Conservation (phyloP, 306 rosid species). For the Biancaea sappan region DNA sequence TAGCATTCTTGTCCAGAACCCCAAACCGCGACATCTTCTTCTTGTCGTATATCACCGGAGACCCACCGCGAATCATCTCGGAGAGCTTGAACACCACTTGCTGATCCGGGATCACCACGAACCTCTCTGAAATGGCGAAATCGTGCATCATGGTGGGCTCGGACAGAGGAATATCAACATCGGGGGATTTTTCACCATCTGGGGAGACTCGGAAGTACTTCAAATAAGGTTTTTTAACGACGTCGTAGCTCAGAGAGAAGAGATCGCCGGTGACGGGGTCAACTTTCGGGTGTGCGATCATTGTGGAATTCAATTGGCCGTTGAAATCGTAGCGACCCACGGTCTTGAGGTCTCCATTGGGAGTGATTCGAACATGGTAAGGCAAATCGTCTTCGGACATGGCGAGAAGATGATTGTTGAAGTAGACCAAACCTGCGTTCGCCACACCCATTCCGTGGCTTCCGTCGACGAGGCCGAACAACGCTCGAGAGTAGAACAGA, state of each 20-base stretch:
- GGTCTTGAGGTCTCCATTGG: slow-evolving; percentile 73
- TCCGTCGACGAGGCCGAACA: slow-evolving; percentile 71
- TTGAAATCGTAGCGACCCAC: slow-evolving; percentile 72
- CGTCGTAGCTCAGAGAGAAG: slow-evolving; percentile 52
- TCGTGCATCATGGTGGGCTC: slow-evolving; percentile 96
- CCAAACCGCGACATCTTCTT: slow-evolving; percentile 72
- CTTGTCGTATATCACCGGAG: slow-evolving; percentile 78
- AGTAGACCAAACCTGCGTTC: slow-evolving; percentile 89
- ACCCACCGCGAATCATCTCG: slow-evolving; percentile 86
- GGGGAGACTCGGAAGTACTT: slow-evolving; percentile 69
- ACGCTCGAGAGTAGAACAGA: slow-evolving; percentile 68
- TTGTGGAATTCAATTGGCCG: slow-evolving; percentile 59
- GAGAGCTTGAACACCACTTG: slow-evolving; percentile 80
- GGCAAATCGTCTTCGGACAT: slow-evolving; percentile 84
- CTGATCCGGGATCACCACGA: slow-evolving; percentile 83
- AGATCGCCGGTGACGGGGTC: slow-evolving; percentile 74
- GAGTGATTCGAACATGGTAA: slow-evolving; percentile 63
- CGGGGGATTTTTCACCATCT: slow-evolving; percentile 66
- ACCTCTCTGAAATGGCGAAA: slow-evolving; percentile 75
- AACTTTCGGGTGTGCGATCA: slow-evolving; percentile 93
- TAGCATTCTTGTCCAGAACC: slow-evolving; percentile 63
- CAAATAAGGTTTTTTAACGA: slow-evolving; percentile 73
- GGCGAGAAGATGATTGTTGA: slow-evolving; percentile 70
- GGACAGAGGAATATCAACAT: slow-evolving; percentile 61
- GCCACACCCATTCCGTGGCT: slow-evolving; percentile 87